Conservation (phyloP, 208 protist species). For the Acanthamoeba divionensis region DNA sequence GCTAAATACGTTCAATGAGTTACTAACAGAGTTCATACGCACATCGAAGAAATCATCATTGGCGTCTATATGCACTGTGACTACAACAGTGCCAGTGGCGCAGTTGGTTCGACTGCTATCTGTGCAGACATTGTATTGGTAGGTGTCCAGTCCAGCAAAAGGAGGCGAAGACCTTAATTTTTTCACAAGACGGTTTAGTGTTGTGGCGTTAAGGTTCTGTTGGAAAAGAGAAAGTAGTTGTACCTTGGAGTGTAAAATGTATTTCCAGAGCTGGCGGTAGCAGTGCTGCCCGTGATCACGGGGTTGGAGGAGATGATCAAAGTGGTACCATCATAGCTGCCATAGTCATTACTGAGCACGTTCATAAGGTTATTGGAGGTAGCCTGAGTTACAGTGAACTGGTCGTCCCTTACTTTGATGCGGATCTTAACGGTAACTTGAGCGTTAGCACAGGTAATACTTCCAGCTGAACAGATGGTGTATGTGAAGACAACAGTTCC, state of each 20-base stretch:
- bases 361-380: not conserved
- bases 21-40: too few species aligned
- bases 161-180: too few species aligned
- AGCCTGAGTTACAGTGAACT: not conserved
- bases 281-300: too few species aligned
- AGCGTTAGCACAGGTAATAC: not conserved
- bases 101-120: not conserved
- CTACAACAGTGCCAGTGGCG: not conserved
- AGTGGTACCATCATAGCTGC: too few species aligned
- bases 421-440: not conserved
- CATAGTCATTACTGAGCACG: not conserved
- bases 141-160: not conserved
- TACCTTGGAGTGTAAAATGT: too few species aligned
- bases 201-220: too few species aligned
- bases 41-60: too few species aligned
- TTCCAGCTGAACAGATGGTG: not conserved
- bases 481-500: not conserved
- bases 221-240: too few species aligned
- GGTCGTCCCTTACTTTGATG: not conserved
- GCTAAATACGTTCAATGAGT: too few species aligned
- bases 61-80: not conserved
- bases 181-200: too few species aligned
- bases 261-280: too few species aligned
- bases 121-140: not conserved
- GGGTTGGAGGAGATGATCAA: too few species aligned